Conservation (phyloP, 2,329 filamentous ascomycete genomes). For the Coniella lustricola region DNA sequence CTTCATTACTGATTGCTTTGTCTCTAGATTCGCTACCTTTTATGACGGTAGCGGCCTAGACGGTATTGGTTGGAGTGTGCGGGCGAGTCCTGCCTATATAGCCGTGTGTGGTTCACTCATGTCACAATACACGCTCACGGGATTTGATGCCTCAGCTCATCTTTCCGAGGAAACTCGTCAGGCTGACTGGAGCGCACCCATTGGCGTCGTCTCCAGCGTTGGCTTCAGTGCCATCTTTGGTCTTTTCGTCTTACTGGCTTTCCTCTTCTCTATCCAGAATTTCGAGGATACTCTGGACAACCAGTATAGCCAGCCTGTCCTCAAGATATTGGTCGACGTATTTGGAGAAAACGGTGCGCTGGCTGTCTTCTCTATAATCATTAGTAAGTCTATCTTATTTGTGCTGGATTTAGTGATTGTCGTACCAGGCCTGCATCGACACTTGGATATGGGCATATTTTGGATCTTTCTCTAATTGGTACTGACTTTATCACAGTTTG, state of each 20-base stretch:
- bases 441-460: too few relatives aligned
- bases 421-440: not conserved
- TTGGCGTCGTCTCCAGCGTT: slow-evolving; percentile 50
- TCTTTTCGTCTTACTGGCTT: slow-evolving; percentile 51
- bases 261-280: slow-evolving; percentile 53
- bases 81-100: slow-evolving; percentile 48
- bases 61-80: slow-evolving; percentile 42
- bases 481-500: slow-evolving; percentile 31
- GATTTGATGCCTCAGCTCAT: slow-evolving; percentile 50
- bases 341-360: slow-evolving; percentile 49
- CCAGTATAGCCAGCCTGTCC: slow-evolving; percentile 43
- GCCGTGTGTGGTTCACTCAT: slow-evolving; percentile 47
- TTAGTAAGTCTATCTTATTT: slow-evolving; percentile 25
- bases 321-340: slow-evolving; percentile 52
- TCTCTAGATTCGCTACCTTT: slow-evolving; percentile 36
- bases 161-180: slow-evolving; percentile 51
- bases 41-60: slow-evolving; percentile 44
- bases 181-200: slow-evolving; percentile 49
- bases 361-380: slow-evolving; percentile 46
- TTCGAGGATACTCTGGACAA: slow-evolving; percentile 40
- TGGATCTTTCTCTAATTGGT: not conserved
- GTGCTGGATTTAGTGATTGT: too few relatives aligned
- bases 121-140: slow-evolving; percentile 43
- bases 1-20: not conserved
- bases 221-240: slow-evolving; percentile 49